Conservation (phyloP, 176 grass and related monocot species). For the Zoysia pacifica region DNA sequence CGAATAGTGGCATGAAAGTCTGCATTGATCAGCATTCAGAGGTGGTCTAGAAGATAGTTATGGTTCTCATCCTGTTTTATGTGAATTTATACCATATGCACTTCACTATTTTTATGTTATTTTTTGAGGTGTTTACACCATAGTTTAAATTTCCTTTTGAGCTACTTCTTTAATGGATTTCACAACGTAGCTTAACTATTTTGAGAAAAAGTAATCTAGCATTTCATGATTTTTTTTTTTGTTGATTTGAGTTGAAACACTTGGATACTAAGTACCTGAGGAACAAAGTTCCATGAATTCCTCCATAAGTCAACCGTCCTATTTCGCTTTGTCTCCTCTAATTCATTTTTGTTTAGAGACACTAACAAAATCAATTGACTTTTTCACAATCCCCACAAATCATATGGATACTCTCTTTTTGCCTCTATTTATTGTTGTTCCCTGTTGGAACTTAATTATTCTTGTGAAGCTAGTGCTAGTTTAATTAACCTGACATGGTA, state of each 20-base stretch:
- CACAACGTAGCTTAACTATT: too few species aligned
- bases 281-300: too few species aligned
- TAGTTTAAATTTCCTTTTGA: neutral
- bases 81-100: neutral
- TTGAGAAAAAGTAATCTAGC: neutral
- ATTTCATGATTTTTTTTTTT: neutral
- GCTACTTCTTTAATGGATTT: neutral
- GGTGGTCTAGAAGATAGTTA: neutral
- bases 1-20: neutral
- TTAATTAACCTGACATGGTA: neutral
- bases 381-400: neutral
- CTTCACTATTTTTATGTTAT: neutral
- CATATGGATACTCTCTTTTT: neutral
- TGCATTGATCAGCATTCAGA: neutral
- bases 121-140: neutral
- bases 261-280: neutral
- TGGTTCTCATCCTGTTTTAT: neutral
- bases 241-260: constrained; percentile 8
- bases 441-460: neutral
- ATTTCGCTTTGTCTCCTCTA: neutral
- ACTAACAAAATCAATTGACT: neutral
- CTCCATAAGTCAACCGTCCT: neutral
- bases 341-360: neutral
- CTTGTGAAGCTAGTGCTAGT: neutral
- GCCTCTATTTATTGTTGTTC: neutral